These are phyloP conservation scores for Mortierella hygrophila DNA, from an alignment of 192 early-diverging fungal species.

Conservation along the genomic window DNA sequence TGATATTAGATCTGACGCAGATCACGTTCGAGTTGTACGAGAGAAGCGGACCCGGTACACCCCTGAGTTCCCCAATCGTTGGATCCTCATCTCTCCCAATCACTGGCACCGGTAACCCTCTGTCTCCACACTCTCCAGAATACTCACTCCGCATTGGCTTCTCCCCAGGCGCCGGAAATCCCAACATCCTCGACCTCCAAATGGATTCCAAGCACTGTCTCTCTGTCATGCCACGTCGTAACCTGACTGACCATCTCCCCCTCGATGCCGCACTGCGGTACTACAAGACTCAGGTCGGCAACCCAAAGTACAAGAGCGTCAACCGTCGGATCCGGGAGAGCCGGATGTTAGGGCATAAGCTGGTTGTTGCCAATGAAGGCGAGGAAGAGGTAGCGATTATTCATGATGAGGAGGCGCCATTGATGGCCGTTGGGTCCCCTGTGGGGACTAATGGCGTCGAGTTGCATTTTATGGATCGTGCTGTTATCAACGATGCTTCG, in stretches of 20 bases:
- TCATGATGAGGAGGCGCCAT: constrained; percentile 20
- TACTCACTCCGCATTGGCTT: constrained; percentile 92
- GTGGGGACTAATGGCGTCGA: constrained; percentile 30
- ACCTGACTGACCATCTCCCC: constrained; percentile 88
- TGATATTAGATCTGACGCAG: constrained; percentile 85
- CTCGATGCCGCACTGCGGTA: constrained; percentile 77
- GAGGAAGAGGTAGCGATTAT: constrained; percentile 36
- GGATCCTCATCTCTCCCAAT: background rate
- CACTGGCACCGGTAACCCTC: background rate
- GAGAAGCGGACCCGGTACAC: constrained; percentile 55
- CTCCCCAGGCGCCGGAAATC: constrained; percentile 90
- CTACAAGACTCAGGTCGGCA: constrained; percentile 66
- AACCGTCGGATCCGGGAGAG: constrained; percentile 49
- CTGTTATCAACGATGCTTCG: background rate
- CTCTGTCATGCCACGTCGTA: constrained; percentile 63
- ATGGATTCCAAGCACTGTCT: constrained; percentile 89
- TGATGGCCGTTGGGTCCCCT: constrained; percentile 37
- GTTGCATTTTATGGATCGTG: constrained; percentile 27
- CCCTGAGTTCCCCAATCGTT: constrained; percentile 2
- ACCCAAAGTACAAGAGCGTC: constrained; percentile 54
- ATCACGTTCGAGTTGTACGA: constrained; percentile 99
- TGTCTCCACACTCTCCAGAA: constrained; percentile 67
- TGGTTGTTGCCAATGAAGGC: constrained; percentile 42
- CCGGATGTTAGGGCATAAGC: constrained; percentile 43
- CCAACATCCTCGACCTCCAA: constrained; percentile 91